Conservation (phyloP, 2,329 filamentous ascomycete species). For the Fusarium sp. region DNA sequence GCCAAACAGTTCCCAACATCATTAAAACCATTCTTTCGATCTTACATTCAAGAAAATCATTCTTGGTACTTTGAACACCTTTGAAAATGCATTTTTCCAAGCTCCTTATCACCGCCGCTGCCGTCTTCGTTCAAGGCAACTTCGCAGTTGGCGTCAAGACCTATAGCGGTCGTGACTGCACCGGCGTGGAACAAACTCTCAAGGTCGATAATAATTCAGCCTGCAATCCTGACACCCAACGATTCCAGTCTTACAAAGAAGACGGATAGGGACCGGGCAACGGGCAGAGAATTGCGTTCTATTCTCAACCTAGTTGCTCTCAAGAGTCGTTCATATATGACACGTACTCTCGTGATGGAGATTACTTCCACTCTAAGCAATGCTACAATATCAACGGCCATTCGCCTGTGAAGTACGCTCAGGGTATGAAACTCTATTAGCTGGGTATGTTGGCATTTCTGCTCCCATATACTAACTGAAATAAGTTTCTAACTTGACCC, state of each 20-base stretch:
- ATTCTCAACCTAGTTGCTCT: not conserved
- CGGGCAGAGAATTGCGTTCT: not conserved
- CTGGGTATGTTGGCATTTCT: not conserved
- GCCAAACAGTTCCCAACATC: not conserved
- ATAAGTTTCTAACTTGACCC: not conserved
- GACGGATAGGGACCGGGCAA: not conserved
- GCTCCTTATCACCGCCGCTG: not conserved
- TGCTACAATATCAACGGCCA: not conserved
- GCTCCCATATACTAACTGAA: not conserved
- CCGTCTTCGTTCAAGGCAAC: not conserved
- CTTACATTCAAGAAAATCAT: not conserved
- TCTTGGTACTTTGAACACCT: not conserved
- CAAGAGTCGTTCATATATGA: not conserved
- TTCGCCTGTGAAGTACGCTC: not conserved
- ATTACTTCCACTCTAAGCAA: not conserved
- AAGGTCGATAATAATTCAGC: not conserved
- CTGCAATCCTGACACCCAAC: not conserved
- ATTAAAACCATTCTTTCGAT: not conserved
- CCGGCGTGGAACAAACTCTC: not conserved
- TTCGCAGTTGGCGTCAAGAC: not conserved
- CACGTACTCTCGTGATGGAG: not conserved
- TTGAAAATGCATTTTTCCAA: not conserved
- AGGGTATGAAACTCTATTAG: not conserved
- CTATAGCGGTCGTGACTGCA: not conserved
- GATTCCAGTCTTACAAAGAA: not conserved